Evolutionary conservation across 352 stramenopile species (phyloP).

Genomic region (Pythium guiyangense): DNA sequence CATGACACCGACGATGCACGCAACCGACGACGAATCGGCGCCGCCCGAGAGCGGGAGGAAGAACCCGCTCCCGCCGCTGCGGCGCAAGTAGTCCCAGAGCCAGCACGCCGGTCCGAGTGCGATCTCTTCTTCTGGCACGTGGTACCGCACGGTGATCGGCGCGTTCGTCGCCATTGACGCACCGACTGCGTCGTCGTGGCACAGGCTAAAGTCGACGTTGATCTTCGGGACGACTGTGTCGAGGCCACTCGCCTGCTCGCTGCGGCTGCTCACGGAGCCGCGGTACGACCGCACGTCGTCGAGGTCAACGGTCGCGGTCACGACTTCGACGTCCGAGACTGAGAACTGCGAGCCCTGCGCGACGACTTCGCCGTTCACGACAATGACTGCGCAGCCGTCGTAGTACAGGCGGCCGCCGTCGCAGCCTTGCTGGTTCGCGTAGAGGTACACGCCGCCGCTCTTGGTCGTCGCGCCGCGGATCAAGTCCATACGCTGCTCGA

Average conservation of each 20-base stretch:
- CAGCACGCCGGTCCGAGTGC: conserved; percentile 96
- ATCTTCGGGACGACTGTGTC: conserved; percentile 68
- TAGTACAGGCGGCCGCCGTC: conserved; percentile 97
- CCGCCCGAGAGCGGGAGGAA: conserved; percentile 97
- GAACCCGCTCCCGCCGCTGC: conserved; percentile 84
- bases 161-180: conserved; percentile 33
- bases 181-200: conserved; percentile 37
- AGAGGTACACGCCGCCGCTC: conserved; percentile 98
- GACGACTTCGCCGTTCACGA: conserved; percentile 95
- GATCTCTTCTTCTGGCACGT: conserved; percentile 96
- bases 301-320: conserved; percentile 97
- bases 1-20: conserved; percentile 97
- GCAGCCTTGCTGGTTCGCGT: conserved; percentile 97
- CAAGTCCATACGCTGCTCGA: conserved; percentile 89
- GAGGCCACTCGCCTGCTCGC: conserved; percentile 89
- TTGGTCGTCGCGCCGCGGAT: conserved; percentile 91
- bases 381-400: conserved; percentile 97
- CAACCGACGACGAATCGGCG: conserved; percentile 95
- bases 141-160: conserved; percentile 68
- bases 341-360: conserved; percentile 97
- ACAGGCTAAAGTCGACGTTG: conserved; percentile 74
- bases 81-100: conserved; percentile 98
- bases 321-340: conserved; percentile 94
- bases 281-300: conserved; percentile 97
- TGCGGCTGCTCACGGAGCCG: conserved; percentile 90